Evolutionary conservation across 2,329 filamentous ascomycete genomes (phyloP).

Genomic region (Cordyceps militaris): DNA sequence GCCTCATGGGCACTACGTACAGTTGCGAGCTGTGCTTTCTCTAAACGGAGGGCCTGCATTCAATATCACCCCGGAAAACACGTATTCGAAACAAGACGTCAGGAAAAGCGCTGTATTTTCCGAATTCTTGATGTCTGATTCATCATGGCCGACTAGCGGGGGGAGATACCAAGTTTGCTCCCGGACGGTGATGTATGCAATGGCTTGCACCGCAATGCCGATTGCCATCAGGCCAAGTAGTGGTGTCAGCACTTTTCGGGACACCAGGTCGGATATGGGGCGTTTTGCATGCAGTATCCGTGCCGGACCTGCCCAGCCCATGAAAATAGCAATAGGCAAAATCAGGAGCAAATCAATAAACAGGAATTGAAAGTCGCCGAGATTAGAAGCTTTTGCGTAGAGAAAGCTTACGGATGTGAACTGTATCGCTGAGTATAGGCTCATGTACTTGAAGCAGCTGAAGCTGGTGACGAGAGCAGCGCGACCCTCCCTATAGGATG

Average conservation of each 20-base stretch:
- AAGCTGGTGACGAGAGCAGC: slow-evolving; percentile 97
- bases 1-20: slow-evolving; percentile 40
- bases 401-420: slow-evolving; percentile 96
- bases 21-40: slow-evolving; percentile 70
- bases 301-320: slow-evolving; percentile 93
- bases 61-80: slow-evolving; percentile 79
- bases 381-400: slow-evolving; percentile 86
- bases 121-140: slow-evolving; percentile 82
- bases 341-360: slow-evolving; percentile 93
- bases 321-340: slow-evolving; percentile 93
- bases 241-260: slow-evolving; percentile 82
- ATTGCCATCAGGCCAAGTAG: slow-evolving; percentile 82
- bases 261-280: slow-evolving; percentile 87
- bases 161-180: slow-evolving; percentile 81
- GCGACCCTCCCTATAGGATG: slow-evolving; percentile 64
- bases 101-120: slow-evolving; percentile 91
- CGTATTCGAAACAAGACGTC: slow-evolving; percentile 90
- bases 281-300: slow-evolving; percentile 71
- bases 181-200: slow-evolving; percentile 67
- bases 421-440: slow-evolving; percentile 96
- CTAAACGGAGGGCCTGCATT: slow-evolving; percentile 90
- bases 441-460: slow-evolving; percentile 99
- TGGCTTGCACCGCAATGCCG: slow-evolving; percentile 68
- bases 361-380: slow-evolving; percentile 96
- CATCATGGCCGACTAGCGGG: slow-evolving; percentile 66